Evolutionary conservation across 495 filamentous ascomycete species (phyloP), one percentile per base, ranked within the genome.

Genomic region (Echria macrotheca): DNA sequence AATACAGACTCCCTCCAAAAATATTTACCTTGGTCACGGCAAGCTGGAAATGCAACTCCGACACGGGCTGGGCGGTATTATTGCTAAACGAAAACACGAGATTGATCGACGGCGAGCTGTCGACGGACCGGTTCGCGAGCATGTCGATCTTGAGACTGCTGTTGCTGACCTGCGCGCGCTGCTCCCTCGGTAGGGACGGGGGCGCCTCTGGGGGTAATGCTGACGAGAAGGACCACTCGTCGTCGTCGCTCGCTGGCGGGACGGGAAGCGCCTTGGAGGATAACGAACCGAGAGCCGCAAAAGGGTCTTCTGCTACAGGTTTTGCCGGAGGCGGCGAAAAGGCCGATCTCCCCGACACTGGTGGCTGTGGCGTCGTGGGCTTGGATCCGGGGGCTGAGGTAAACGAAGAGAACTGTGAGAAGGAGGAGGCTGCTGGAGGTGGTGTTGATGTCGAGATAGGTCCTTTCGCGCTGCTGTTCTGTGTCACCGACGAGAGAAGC

Each of bases 191-290:
- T 15, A 52, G 40, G 7, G 48, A 12, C 8, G 66, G 60, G 9
- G 67, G 59, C 1, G 64, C 50, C 41, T 81, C 78, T 22, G 84
- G 80, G 0, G 90, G 90, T 2, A 97, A 70, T 0, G 93, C 86
- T 4, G 93, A 96, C 6, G 87, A 76, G 59, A 97, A 98, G 28
- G 82, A 81, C 93, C 93, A 98, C 57, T 98, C 93, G 53, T 98
- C 93, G 17, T 88, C 85, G 23, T 83, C 79, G 44, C 83, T 55
- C 21, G 69, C 58, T 41, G 68, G 56, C 44, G 66, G 54, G 14
- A 57, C 47, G 47, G 74, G 62, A 8, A 64, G 63, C 51, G 73
- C 29, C 15, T 65, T 37, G 41, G 41, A 29, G 15, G 59, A 70
- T 38, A 78, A 74, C 21, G 79, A 74, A 14, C 79, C 69, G 22